phyloP scores from a whole-genome alignment of 345 rosid species.

The Populus davidiana region DNA sequence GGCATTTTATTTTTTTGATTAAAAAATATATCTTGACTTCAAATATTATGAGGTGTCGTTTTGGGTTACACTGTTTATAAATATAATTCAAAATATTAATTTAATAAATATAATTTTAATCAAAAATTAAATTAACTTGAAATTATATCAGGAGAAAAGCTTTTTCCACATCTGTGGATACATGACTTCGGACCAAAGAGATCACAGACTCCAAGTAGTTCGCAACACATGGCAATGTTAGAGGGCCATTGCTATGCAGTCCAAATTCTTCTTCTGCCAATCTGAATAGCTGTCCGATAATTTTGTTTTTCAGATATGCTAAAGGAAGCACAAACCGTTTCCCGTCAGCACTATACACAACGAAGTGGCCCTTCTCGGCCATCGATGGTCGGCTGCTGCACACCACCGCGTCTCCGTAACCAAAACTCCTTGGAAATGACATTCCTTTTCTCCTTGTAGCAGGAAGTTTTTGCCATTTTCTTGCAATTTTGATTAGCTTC shows the following conservation, averaged over 20 bases:
- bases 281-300: constrained; percentile 7
- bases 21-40: no score
- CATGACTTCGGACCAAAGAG: background rate
- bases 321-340: constrained; percentile 9
- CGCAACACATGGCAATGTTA: constrained; percentile 15
- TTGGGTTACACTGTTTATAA: no score
- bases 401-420: background rate
- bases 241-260: constrained; percentile 10
- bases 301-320: constrained; percentile 4
- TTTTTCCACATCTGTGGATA: constrained; percentile 4
- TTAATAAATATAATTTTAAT: no score
- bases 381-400: background rate
- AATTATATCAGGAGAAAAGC: background rate
- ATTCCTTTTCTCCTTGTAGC: background rate
- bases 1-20: no score
- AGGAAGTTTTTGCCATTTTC: background rate
- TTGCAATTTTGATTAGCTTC: constrained; percentile 1
- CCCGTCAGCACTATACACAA: constrained; percentile 9
- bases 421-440: background rate
- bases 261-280: constrained; percentile 18
- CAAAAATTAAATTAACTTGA: no score
- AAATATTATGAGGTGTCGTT: no score
- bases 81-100: no score
- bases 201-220: background rate
- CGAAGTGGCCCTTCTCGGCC: constrained; percentile 11